Conservation (phyloP, 1,139 yeast species). For the Yarrowia galli region DNA sequence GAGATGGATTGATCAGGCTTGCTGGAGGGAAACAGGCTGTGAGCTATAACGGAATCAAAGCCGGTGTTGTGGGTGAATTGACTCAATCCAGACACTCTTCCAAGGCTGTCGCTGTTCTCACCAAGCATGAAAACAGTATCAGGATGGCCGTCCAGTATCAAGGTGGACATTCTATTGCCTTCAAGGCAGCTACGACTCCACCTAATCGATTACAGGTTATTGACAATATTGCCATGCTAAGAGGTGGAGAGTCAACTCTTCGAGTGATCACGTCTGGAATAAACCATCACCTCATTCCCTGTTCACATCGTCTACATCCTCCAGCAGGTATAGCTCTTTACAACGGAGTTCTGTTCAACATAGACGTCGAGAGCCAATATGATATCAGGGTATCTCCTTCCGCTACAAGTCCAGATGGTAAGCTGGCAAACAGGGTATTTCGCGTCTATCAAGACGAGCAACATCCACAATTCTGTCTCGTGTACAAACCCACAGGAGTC, state of each 20-base stretch:
- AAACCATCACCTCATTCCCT: neutral
- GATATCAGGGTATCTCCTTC: neutral
- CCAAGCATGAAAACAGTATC: neutral
- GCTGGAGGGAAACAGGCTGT: neutral
- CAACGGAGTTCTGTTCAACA: neutral
- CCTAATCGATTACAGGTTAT: neutral
- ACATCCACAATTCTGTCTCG: neutral
- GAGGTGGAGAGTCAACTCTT: no score
- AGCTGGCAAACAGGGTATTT: neutral
- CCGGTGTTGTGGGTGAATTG: neutral
- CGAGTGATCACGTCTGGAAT: no score
- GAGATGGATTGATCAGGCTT: neutral
- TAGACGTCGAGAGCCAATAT: neutral
- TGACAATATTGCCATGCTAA: neutral
- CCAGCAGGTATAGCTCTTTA: slow-evolving; percentile 1
- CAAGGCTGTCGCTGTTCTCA: neutral
- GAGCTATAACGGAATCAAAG: neutral
- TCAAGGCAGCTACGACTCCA: neutral
- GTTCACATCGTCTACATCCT: neutral
- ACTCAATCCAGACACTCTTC: neutral
- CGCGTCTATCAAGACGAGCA: neutral
- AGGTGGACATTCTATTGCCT: neutral
- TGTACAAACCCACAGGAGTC: neutral
- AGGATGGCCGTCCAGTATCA: neutral
- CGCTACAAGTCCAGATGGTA: neutral